phyloP scores from a whole-genome alignment of 2,329 filamentous ascomycete genomes.

The Fusarium albosuccineum region DNA sequence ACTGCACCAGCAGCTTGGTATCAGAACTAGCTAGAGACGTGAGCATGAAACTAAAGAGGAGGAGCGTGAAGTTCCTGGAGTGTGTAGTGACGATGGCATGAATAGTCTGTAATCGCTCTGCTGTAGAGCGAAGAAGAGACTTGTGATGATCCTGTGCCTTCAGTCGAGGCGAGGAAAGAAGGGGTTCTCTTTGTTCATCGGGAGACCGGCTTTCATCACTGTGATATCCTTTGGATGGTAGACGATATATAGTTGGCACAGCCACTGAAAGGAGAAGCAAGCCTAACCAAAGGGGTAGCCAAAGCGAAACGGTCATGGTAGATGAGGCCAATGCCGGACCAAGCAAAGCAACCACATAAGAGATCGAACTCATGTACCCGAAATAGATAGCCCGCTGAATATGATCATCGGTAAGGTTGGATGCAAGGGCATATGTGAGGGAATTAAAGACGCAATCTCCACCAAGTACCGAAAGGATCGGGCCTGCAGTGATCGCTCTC shows the following conservation, averaged over 20 bases:
- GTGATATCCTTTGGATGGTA: constrained; percentile 12
- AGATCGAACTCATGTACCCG: constrained; percentile 63
- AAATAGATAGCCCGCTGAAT: constrained; percentile 63
- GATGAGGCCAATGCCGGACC: constrained; percentile 61
- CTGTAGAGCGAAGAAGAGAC: constrained; percentile 33
- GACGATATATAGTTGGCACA: constrained; percentile 25
- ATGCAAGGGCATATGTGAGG: constrained; percentile 60
- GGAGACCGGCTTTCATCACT: background rate
- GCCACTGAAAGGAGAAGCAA: constrained; percentile 34
- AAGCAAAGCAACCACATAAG: constrained; percentile 60
- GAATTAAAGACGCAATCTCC: constrained; percentile 66
- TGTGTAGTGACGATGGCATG: constrained; percentile 52
- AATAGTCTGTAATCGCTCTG: constrained; percentile 45
- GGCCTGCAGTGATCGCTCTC: constrained; percentile 54
- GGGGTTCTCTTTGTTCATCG: constrained; percentile 51
- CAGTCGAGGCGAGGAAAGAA: constrained; percentile 55
- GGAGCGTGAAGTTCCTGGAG: constrained; percentile 57
- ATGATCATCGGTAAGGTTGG: constrained; percentile 58
- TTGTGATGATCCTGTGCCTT: constrained; percentile 50
- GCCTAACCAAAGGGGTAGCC: constrained; percentile 56
- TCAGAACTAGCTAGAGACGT: constrained; percentile 64
- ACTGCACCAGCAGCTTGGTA: constrained; percentile 63
- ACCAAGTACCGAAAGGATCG: constrained; percentile 60
- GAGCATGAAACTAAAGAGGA: constrained; percentile 61
- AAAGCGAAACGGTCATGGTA: constrained; percentile 59